Conservation (phyloP, 1,284 basidiomycete species). For the Apiotrichum domesticum region DNA sequence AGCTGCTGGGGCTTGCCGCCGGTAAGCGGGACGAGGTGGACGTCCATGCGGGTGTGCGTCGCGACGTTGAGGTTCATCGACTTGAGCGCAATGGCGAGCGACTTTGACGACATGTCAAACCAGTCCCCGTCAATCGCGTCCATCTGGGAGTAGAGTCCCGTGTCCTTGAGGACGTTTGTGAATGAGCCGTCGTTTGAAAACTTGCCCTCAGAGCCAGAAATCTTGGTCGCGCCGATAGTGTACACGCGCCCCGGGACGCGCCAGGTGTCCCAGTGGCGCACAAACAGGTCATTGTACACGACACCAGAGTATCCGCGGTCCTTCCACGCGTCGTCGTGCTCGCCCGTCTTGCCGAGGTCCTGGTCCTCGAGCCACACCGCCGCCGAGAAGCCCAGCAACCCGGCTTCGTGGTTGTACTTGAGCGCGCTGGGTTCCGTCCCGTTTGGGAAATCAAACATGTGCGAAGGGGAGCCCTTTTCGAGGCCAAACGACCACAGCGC, state of each 20-base stretch:
- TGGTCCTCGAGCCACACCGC: conserved; percentile 64
- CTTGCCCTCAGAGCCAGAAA: conserved; percentile 43
- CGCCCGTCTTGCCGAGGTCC: conserved; percentile 59
- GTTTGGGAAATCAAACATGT: conserved; percentile 44
- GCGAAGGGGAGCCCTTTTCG: conserved; percentile 11
- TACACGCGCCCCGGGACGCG: conserved; percentile 59
- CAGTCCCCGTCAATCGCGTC: conserved; percentile 73
- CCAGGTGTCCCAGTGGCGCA: conserved; percentile 88
- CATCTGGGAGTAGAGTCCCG: conserved; percentile 53
- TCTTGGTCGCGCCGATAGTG: conserved; percentile 31
- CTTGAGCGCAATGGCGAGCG: conserved; percentile 77
- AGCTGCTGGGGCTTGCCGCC: conserved; percentile 44
- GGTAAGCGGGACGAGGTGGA: conserved; percentile 44
- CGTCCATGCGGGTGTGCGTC: conserved; percentile 49
- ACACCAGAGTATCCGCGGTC: conserved; percentile 64
- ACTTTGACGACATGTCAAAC: conserved; percentile 54
- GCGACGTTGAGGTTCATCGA: conserved; percentile 66
- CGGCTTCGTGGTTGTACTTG: conserved; percentile 51
- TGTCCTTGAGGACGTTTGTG: conserved; percentile 58
- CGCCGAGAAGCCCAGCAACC: conserved; percentile 58
- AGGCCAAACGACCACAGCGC: conserved; percentile 21
- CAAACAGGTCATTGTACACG: conserved; percentile 71
- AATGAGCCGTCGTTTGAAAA: conserved; percentile 49
- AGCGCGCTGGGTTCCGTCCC: conserved; percentile 58
- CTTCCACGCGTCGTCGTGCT: conserved; percentile 64